Conservation (phyloP, 1,284 basidiomycete species). For the Rhizopogon hawkerae region DNA sequence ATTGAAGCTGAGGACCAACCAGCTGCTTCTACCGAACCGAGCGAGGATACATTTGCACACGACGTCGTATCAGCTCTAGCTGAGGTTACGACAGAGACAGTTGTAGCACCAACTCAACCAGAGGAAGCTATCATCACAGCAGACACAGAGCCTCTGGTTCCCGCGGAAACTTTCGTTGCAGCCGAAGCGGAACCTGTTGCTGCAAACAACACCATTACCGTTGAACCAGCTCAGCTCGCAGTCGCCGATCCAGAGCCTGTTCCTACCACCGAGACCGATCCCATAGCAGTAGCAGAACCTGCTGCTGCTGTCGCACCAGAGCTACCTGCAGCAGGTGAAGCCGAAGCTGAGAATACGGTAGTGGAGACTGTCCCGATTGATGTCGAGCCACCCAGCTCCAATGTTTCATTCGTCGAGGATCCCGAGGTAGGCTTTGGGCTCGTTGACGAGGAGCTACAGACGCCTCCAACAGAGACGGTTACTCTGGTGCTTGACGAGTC, state of each 20-base stretch:
- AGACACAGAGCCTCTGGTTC: not conserved
- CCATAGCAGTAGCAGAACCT: not conserved
- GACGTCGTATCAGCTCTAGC: not conserved
- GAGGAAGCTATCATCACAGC: not conserved
- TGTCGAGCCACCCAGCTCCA: slow-evolving; percentile 1
- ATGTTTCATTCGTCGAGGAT: not conserved
- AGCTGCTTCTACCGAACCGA: not conserved
- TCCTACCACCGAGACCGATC: not conserved
- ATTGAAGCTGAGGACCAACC: not conserved
- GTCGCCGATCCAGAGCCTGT: not conserved
- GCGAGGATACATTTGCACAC: not conserved
- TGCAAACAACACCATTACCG: not conserved
- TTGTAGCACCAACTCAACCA: not conserved
- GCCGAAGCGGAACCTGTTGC: not conserved
- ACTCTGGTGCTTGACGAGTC: not conserved
- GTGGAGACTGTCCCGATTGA: not conserved
- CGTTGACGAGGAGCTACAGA: not conserved
- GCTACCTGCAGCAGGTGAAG: not conserved
- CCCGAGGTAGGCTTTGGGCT: not conserved
- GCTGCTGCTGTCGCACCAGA: not conserved
- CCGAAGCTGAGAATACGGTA: not conserved
- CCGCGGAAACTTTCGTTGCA: not conserved
- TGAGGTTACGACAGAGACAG: not conserved
- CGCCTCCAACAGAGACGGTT: not conserved
- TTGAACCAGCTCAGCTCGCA: not conserved